Base-by-base conservation (phyloP, 1,284 basidiomycete genomes). In the Ceratobasidium sp. region DNA sequence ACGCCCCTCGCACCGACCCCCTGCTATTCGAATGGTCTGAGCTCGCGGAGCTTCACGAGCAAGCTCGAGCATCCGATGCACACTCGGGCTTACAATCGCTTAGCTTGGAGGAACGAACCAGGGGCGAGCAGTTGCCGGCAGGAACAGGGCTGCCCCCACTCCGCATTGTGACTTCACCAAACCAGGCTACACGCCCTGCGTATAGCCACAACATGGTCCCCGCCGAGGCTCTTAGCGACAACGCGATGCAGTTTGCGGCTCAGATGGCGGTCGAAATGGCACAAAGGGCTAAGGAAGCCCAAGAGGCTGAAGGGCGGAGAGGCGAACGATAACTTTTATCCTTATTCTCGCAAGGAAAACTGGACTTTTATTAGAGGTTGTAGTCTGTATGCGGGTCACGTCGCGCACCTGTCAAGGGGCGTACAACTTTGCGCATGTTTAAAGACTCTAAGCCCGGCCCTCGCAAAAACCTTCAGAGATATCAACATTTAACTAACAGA, bases 141-240 rank as follows among this genome's bases (percentile, higher is more conserved):
- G 75, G 80, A 12, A n/a, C 33, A n/a, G 35, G n/a, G 80, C 81
- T 85, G 5, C 92, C 91, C 0, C 85, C 89, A 65, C 84, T 96
- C 33, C 88, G 89, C 30, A 89, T 93, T n/a, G 91, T 97, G 70
- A 91, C 94, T 81, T 94, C 92, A 14, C 0, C 87, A 87, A 0
- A 84, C 88, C 18, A 93, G 96, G 83, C 93, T 91, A 0, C 89
- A 87, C 2, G 92, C 90, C 0, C 88, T 85, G 44, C 86, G 88
- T 70, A 94, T 90, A 79, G 89, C 90, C 92, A 94, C 82, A 98
- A 98, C 83, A 97, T 97, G 94, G 88, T 97, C 20, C 97, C 97
- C 1, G 88, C 94, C 54, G 97, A 99, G 82, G 93, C 95, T 16
- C 86, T 98, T 27, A 76, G 73, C 27, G 73, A 76, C 23, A 76